These are phyloP conservation scores for Leccinum subatratum DNA, from an alignment of 1,284 basidiomycete species.

Conservation along the genomic window DNA sequence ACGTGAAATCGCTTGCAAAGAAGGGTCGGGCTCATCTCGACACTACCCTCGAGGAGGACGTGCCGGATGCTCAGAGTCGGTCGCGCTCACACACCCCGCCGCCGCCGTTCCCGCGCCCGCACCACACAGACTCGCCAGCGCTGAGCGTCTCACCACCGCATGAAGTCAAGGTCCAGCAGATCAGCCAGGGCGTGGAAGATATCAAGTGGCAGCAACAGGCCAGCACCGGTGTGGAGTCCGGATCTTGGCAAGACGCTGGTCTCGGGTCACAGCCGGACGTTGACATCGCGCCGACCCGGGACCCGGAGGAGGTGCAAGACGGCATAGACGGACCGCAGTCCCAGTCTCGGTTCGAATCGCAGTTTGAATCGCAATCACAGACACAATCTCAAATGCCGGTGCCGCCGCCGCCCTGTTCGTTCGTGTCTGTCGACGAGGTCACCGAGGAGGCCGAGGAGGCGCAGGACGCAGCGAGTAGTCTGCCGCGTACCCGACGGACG, in stretches of 20 bases:
- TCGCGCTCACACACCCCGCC: slow-evolving; percentile 38
- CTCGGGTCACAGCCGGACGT: slow-evolving; percentile 4
- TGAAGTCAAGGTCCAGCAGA: slow-evolving; percentile 69
- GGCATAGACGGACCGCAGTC: slow-evolving; percentile 7
- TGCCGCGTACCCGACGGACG: slow-evolving; percentile 28
- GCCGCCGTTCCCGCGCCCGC: neutral
- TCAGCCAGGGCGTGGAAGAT: slow-evolving; percentile 72
- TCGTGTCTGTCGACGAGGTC: slow-evolving; percentile 23
- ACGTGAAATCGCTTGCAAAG: slow-evolving; percentile 58
- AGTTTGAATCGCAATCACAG: neutral
- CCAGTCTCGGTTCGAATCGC: slow-evolving; percentile 8
- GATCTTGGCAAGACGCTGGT: slow-evolving; percentile 11
- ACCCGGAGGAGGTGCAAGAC: slow-evolving; percentile 13
- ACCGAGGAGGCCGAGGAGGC: slow-evolving; percentile 22
- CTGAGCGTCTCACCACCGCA: slow-evolving; percentile 60
- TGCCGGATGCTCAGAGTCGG: slow-evolving; percentile 27
- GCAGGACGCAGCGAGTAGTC: slow-evolving; percentile 27
- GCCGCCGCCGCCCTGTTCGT: slow-evolving; percentile 15
- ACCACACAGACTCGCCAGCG: slow-evolving; percentile 31
- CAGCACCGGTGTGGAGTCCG: neutral
- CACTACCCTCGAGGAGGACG: slow-evolving; percentile 57
- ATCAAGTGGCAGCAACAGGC: slow-evolving; percentile 56
- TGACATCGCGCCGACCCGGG: neutral
- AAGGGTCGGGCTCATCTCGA: slow-evolving; percentile 65
- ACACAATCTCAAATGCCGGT: neutral